Percentiles rank a stretch among this genome's conserved stretches.
phyloP scores from a whole-genome alignment of 2,329 filamentous ascomycete genomes.

The Calonectria henricotiae region DNA sequence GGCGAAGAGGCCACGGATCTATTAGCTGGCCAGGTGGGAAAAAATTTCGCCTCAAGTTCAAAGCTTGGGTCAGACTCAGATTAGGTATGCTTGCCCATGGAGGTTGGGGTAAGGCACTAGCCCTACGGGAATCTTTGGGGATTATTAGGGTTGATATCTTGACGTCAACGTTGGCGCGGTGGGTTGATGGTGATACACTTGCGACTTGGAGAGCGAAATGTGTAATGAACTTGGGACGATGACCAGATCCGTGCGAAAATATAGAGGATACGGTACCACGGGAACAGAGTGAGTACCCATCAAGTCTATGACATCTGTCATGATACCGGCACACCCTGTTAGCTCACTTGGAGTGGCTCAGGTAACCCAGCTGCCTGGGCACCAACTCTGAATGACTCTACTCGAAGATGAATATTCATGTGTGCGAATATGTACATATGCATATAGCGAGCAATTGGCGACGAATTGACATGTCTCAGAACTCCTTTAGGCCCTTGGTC shows the following conservation, averaged over 20 bases:
- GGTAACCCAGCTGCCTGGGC: slow-evolving; percentile 26
- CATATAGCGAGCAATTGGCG: slow-evolving; percentile 41
- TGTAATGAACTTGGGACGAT: slow-evolving; percentile 39
- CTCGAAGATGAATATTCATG: slow-evolving; percentile 14
- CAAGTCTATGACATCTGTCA: slow-evolving; percentile 34
- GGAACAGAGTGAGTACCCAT: slow-evolving; percentile 41
- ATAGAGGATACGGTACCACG: slow-evolving; percentile 46
- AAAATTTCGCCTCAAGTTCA: slow-evolving; percentile 7
- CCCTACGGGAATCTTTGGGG: not conserved
- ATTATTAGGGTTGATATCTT: slow-evolving; percentile 32
- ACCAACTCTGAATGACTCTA: slow-evolving; percentile 3
- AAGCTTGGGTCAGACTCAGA: slow-evolving; percentile 6
- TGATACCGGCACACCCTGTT: slow-evolving; percentile 47
- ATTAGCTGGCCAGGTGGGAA: slow-evolving; percentile 13
- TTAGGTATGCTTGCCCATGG: not conserved
- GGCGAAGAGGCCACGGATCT: slow-evolving; percentile 19
- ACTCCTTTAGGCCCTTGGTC: slow-evolving; percentile 41
- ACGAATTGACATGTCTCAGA: slow-evolving; percentile 43
- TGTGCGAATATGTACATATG: slow-evolving; percentile 46
- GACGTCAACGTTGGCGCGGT: slow-evolving; percentile 26
- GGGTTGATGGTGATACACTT: slow-evolving; percentile 26
- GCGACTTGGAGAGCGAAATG: slow-evolving; percentile 32
- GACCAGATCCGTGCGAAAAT: slow-evolving; percentile 46
- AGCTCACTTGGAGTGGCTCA: slow-evolving; percentile 21
- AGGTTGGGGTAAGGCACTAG: slow-evolving; percentile 19